These are phyloP conservation scores for Globisporangium yorkense DNA, from an alignment of 352 stramenopile species.

Conservation along the genomic window DNA sequence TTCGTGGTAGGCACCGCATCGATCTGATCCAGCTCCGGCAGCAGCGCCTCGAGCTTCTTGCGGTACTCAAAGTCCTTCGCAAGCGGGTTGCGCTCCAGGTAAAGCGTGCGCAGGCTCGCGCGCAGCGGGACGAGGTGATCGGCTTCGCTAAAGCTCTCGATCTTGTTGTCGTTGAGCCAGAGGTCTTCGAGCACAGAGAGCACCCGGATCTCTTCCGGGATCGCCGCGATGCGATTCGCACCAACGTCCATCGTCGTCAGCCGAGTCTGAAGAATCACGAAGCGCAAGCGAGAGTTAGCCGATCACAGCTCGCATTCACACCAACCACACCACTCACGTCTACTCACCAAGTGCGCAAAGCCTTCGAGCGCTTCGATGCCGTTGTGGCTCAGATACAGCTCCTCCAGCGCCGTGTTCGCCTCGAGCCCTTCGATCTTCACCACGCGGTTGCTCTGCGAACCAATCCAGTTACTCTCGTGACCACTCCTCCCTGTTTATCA, in stretches of 20 bases:
- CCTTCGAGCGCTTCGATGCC: constrained; percentile 89
- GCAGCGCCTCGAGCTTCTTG: constrained; percentile 85
- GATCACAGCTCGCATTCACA: no score
- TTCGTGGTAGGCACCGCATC: constrained; percentile 83
- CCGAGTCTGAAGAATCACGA: constrained; percentile 28
- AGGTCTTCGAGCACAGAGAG: constrained; percentile 62
- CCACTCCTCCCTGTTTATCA: no score
- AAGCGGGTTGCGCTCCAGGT: constrained; percentile 95
- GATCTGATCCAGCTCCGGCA: constrained; percentile 93
- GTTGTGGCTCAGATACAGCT: constrained; percentile 98
- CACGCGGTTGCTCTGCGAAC: constrained; percentile 95
- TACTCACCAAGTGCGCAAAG: constrained; percentile 53
- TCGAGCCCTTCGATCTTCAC: constrained; percentile 90
- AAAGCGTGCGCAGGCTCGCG: constrained; percentile 87
- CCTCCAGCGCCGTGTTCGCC: constrained; percentile 85
- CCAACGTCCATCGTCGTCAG: constrained; percentile 69
- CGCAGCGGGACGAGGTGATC: constrained; percentile 70
- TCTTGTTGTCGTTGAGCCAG: constrained; percentile 71
- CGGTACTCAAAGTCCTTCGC: constrained; percentile 93
- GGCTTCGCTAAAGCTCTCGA: constrained; percentile 56
- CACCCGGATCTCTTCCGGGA: constrained; percentile 35
- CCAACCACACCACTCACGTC: no score
- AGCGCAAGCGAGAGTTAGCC: not conserved
- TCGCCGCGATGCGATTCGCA: constrained; percentile 75
- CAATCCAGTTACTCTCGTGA: not conserved